Evolutionary conservation across 495 filamentous ascomycete species (phyloP), one percentile per base, ranked within the genome.

Genomic region (Arthonia radiata): DNA sequence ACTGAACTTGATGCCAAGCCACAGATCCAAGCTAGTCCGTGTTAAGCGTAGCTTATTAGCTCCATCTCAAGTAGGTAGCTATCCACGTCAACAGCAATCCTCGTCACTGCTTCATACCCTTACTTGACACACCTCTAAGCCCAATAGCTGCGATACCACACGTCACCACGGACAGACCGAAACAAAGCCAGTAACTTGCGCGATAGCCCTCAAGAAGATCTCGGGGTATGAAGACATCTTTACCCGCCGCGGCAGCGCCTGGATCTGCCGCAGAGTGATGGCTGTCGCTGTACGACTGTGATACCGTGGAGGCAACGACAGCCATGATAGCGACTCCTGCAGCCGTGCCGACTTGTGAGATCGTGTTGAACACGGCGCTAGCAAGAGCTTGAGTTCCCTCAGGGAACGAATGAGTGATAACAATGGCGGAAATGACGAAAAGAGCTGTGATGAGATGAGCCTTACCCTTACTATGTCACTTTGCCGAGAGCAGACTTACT

Each of bases 311-410:
- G 0, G 68, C 58, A 19, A 73, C 56, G 9, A 66, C 53, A 6
- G 57, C 59, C 16, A 59, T 54, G 7, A 66, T 34, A 4, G 61
- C 60, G 3, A 71, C 36, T 1, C 68, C 67, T 8, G 74, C 45
- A 0, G 54, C 52, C 11, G 51, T 64, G 0, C 70, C 70, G 27
- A 72, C 56, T 37, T 71, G 65, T 3, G 54, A 41, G n/a, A 63
- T 39, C 0, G 64, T 65, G 33, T 70, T 67, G 48, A 71, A 72
- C 0, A 74, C 63, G 2, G 60, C 67, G 3, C 67, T 66, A 2
- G 62, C 65, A 1, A 76, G 52, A 0, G 53, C 62, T 26, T 74
- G 65, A 0, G 54, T 67, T 25, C 59, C 41, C 1, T 47, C 31
- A 0, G 65, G 59, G 34, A 72, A 71, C 4, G 53, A 51, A n/a